Percentiles rank a stretch among this genome's conserved stretches.
These are phyloP conservation scores for Piper betle DNA, from an alignment of 164 flowering plant species.

Conservation along the genomic window DNA sequence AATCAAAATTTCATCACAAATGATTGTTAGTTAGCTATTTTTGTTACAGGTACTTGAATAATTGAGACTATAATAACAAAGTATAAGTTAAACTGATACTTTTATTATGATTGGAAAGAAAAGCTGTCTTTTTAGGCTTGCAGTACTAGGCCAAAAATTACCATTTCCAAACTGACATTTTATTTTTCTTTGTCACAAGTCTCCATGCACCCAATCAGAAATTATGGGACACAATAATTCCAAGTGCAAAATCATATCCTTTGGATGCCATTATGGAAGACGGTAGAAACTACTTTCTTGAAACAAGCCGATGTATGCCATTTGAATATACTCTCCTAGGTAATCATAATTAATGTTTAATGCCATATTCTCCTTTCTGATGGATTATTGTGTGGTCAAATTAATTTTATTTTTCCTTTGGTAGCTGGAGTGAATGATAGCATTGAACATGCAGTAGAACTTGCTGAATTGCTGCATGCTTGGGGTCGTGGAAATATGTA, in stretches of 20 bases:
- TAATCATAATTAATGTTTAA: conserved; percentile 10
- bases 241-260: conserved; percentile 90
- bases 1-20: no score
- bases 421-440: conserved; percentile 87
- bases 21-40: no score
- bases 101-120: no score
- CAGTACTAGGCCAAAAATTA: neutral
- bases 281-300: conserved; percentile 69
- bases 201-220: conserved; percentile 94
- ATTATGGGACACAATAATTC: conserved; percentile 79
- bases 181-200: conserved; percentile 22
- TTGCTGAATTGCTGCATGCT: conserved; percentile 67
- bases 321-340: conserved; percentile 93
- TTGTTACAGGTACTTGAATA: no score
- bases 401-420: conserved; percentile 1
- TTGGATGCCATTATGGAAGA: conserved; percentile 88
- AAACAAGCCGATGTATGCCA: conserved; percentile 72
- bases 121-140: neutral
- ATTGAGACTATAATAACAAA: no score
- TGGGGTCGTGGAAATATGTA: conserved; percentile 85
- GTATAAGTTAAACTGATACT: no score
- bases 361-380: no score
- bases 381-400: neutral
- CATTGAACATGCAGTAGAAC: conserved; percentile 71
- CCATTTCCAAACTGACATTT: neutral